Percentiles rank a stretch among this genome's conserved stretches.
Conservation (phyloP, 1,284 basidiomycete species). For the Fomitopsis pinicola region DNA sequence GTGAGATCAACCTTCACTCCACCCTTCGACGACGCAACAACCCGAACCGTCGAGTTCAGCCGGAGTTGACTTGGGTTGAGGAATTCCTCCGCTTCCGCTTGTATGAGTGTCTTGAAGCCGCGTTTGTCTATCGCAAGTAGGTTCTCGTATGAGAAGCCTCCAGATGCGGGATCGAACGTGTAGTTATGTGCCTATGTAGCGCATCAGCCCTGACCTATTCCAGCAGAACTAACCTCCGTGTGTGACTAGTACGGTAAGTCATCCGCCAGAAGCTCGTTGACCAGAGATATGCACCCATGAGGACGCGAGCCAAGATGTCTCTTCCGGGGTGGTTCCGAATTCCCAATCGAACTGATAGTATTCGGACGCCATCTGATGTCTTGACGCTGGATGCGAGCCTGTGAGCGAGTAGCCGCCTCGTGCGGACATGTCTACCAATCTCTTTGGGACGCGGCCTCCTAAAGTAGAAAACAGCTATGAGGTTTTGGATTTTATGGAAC, state of each 20-base stretch:
- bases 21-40: constrained; percentile 40
- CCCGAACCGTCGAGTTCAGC: constrained; percentile 49
- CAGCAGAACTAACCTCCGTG: constrained; percentile 1
- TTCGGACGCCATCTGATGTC: constrained; percentile 45
- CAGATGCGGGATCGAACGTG: constrained; percentile 48
- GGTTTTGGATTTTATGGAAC: too few relatives aligned
- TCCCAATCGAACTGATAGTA: constrained; percentile 54
- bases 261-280: constrained; percentile 12
- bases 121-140: constrained; percentile 55
- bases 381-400: constrained; percentile 38
- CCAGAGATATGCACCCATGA: constrained; percentile 39
- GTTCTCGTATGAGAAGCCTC: constrained; percentile 56
- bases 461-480: background rate
- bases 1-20: constrained; percentile 36
- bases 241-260: constrained; percentile 6
- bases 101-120: constrained; percentile 54
- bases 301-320: constrained; percentile 53
- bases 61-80: constrained; percentile 41
- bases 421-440: constrained; percentile 45
- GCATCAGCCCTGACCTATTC: background rate
- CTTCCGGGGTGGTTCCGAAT: constrained; percentile 48
- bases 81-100: constrained; percentile 52
- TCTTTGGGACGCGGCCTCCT: constrained; percentile 39
- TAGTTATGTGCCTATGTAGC: constrained; percentile 51
- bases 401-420: constrained; percentile 45